Evolutionary conservation across 2,329 filamentous ascomycete genomes (phyloP).

Genomic region (Ophiostoma quercus): DNA sequence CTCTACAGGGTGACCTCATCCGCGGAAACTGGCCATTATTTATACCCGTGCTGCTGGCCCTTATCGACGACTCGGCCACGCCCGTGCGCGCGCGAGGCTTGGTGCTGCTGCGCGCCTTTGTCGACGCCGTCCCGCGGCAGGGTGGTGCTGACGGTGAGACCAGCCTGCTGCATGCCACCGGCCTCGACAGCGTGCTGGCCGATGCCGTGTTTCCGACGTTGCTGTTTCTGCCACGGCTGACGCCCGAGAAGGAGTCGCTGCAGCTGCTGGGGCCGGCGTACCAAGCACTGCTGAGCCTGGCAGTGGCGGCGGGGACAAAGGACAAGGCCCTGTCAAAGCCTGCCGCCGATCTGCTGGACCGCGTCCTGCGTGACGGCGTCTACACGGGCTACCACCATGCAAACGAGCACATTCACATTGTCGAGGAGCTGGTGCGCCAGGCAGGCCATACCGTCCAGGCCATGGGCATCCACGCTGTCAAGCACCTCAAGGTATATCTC

Average conservation of each 20-base stretch:
- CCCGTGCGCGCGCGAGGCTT: constrained; percentile 53
- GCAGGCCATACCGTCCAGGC: constrained; percentile 46
- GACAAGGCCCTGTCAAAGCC: neutral
- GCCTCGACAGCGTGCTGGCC: constrained; percentile 63
- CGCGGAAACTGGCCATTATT: constrained; percentile 61
- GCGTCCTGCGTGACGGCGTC: constrained; percentile 51
- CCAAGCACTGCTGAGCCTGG: constrained; percentile 57
- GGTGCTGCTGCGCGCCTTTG: constrained; percentile 48
- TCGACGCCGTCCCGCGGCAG: constrained; percentile 45
- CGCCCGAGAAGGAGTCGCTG: constrained; percentile 65
- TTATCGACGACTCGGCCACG: constrained; percentile 59
- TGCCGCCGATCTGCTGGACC: constrained; percentile 43
- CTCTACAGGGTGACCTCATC: constrained; percentile 37
- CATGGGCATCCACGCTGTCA: constrained; percentile 58
- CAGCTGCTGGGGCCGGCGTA: constrained; percentile 61
- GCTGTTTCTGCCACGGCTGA: constrained; percentile 71
- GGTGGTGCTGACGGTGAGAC: constrained; percentile 30
- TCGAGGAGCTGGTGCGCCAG: constrained; percentile 51
- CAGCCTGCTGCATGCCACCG: constrained; percentile 40
- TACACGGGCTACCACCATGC: constrained; percentile 53
- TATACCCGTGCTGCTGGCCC: constrained; percentile 62
- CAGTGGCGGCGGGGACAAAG: constrained; percentile 29
- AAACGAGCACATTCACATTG: constrained; percentile 52
- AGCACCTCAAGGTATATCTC: constrained; percentile 57
- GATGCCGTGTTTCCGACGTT: constrained; percentile 66